Percentiles rank a stretch among this genome's conserved stretches.
Conservation (phyloP, 306 rosid genomes). For the Cucumis cinereus region DNA sequence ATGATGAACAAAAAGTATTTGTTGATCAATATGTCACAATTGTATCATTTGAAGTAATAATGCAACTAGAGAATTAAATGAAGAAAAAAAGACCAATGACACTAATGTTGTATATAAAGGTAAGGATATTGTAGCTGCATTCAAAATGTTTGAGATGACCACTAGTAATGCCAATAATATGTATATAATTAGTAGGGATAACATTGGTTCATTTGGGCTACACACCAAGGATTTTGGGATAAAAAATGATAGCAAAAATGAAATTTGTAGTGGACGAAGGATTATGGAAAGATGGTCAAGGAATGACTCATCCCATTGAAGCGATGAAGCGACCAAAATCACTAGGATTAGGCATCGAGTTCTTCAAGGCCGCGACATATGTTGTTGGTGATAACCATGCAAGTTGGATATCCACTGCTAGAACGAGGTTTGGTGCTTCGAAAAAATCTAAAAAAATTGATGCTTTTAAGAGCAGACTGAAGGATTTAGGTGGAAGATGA, state of each 20-base stretch:
- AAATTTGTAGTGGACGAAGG: constrained; percentile 70
- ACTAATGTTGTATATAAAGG: no score
- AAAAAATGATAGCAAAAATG: constrained; percentile 93
- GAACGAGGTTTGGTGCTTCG: not conserved
- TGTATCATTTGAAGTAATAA: no score
- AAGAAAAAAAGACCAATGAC: no score
- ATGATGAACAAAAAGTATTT: no score
- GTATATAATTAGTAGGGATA: constrained; percentile 12
- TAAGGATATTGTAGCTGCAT: constrained; percentile 17
- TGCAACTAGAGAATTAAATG: no score
- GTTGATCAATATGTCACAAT: no score
- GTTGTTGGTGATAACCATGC: constrained; percentile 11
- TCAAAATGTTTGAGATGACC: constrained; percentile 27
- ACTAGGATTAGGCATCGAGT: constrained; percentile 19
- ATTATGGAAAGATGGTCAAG: constrained; percentile 23
- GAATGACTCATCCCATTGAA: no score
- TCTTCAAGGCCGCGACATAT: constrained; percentile 20
- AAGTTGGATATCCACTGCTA: not conserved
- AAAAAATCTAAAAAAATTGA: constrained; percentile 27
- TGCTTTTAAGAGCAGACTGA: constrained; percentile 66
- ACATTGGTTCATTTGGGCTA: constrained; percentile 51
- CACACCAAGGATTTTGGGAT: constrained; percentile 92
- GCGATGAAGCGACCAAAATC: no score
- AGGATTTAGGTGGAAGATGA: constrained; percentile 86
- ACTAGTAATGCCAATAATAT: constrained; percentile 25